phyloP scores from a whole-genome alignment of 2,329 filamentous ascomycete genomes.

The Scedosporium dehoogii region DNA sequence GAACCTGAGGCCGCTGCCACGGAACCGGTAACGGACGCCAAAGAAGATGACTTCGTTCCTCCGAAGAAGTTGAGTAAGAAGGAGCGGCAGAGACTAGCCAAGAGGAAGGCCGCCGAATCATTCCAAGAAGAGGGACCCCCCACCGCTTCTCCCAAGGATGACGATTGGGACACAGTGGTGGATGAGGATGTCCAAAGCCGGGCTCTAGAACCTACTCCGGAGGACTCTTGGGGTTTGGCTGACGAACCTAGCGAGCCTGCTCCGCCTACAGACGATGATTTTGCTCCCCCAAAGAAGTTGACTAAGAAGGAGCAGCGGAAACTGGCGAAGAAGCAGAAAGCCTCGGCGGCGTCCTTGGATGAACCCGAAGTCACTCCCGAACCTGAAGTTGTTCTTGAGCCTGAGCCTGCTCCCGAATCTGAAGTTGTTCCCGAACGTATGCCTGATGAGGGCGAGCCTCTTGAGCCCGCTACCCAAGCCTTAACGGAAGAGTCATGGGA shows the following conservation, averaged over 20 bases:
- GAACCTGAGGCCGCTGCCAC: neutral
- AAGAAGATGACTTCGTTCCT: conserved; percentile 19
- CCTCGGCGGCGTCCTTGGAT: conserved; percentile 2
- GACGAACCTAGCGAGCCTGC: neutral
- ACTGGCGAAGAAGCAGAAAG: conserved; percentile 6
- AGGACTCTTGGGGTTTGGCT: neutral
- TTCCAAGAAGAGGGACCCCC: neutral
- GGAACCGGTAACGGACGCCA: conserved; percentile 3
- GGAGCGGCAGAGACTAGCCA: neutral
- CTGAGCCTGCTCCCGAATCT: neutral
- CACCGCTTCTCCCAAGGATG: neutral
- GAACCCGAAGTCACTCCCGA: neutral
- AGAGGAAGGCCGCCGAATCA: neutral
- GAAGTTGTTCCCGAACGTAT: neutral
- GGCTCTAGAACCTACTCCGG: neutral
- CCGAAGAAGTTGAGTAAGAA: conserved; percentile 21
- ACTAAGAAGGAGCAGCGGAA: conserved; percentile 7
- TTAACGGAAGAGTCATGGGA: neutral
- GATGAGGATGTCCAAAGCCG: neutral
- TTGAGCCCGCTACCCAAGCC: neutral
- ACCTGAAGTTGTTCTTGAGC: no score
- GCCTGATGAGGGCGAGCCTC: neutral
- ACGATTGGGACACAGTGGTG: neutral
- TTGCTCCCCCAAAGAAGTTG: neutral
- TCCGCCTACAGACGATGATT: neutral